Evolutionary conservation across 1,139 yeast species (phyloP), one percentile per base, ranked within the genome.

Genomic region (Arxiozyma slooffiae): DNA sequence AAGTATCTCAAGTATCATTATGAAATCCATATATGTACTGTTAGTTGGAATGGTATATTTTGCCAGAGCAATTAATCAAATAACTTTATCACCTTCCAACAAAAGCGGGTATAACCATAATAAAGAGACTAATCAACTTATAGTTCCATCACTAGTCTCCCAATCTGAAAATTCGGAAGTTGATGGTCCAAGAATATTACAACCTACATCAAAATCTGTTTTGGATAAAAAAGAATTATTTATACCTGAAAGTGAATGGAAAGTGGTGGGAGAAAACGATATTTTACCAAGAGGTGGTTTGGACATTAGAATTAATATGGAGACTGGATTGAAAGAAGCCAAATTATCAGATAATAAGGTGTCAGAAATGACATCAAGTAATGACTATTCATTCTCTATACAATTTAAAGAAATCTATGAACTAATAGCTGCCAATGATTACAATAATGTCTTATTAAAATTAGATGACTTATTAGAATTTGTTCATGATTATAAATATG

Each of bases 261-360:
- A 82, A 70, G 62, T 62, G 1, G 77, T 89, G 8, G 75, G 71
- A 63, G 81, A 77, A 53, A 86, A 84, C 17, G 95, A 85, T 62
- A 75, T 77, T 17, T 74, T 87, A 7, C 95, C 96, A 1, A 30
- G 45, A 21, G 77, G 77, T 18, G 96, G 96, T 0, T 69, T 88
- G 44, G 95, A 88, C 67, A 80, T 85, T 44, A 72, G 87, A 60
- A 63, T 84, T 60, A 78, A 87, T 64, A 69, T 85, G 50, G 88
- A 83, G 26, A 82, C 89, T 0, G 80, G 83, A 26, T 66, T 69
- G 41, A 79, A 74, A 61, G 86, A 83, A 63, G 96, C 95, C 1
- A 84, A 78, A 56, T 52, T 83, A 9, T 62, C 73, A 61, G 76
- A 72, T 22, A 18, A 22, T 17, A 14, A 44, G n/a, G 21, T 30